These are phyloP conservation scores for Thelonectria rubi DNA, from an alignment of 2,329 filamentous ascomycete species.

Conservation along the genomic window DNA sequence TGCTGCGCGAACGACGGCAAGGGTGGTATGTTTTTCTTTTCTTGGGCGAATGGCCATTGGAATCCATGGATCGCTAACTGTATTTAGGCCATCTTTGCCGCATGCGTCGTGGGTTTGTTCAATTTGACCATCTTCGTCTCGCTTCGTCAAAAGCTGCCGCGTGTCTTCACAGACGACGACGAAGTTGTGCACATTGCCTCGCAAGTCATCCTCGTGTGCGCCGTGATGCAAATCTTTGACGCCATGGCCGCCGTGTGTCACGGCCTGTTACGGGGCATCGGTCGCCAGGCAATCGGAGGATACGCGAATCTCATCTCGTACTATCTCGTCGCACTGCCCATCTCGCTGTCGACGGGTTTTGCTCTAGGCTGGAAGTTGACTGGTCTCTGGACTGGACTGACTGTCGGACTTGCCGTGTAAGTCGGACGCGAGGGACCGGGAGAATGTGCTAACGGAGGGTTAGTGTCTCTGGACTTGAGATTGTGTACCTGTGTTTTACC, in stretches of 20 bases:
- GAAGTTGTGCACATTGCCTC: constrained; percentile 74
- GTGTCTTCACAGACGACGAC: constrained; percentile 74
- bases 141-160: constrained; percentile 75
- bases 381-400: constrained; percentile 84
- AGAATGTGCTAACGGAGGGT: constrained; percentile 5
- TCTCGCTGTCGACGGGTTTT: constrained; percentile 81
- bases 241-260: constrained; percentile 79
- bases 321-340: constrained; percentile 83
- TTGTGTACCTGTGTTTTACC: constrained; percentile 31
- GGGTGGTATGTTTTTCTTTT: constrained; percentile 62
- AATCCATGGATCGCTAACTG: no score
- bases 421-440: constrained; percentile 44
- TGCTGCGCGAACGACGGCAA: constrained; percentile 79
- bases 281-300: constrained; percentile 84
- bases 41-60: no score
- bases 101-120: constrained; percentile 73
- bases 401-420: constrained; percentile 72
- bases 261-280: constrained; percentile 83
- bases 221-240: constrained; percentile 90
- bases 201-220: constrained; percentile 76
- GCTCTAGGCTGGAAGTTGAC: constrained; percentile 76
- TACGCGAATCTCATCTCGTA: constrained; percentile 89
- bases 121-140: constrained; percentile 75
- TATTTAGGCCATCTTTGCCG: constrained; percentile 63
- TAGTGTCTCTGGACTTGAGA: constrained; percentile 35